Evolutionary conservation across 1,139 yeast genomes (phyloP), one percentile per base, ranked within the genome.

Genomic region (Waltiozyma sp.): DNA sequence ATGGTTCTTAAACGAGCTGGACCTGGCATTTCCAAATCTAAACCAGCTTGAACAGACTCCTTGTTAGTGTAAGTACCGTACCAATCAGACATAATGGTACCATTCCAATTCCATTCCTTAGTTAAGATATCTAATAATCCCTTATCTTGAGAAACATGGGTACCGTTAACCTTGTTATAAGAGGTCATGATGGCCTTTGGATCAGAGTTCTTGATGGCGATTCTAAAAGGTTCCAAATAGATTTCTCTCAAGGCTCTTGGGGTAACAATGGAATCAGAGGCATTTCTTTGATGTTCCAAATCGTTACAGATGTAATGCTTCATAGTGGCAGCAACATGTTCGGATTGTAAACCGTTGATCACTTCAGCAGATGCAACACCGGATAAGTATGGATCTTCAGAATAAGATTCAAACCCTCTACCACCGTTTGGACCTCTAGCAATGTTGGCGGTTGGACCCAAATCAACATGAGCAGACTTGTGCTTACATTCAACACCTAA

Each of bases 11-110:
- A 68, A 41, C 67, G 57, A 26, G 78, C 59, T 9, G 77, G 75
- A 37, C 83, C 83, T 1, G 83, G 84, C 79, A 77, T 76, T 55
- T 77, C 83, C 49, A 77, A 59, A 53, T 75, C 78, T 44, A 76
- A 59, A n/a, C 82, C 82, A 36, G 75, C 75, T 43, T 70, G 68
- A 44, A 77, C 57, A 19, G 77, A 60, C 33, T 65, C 68, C 44
- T 65, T 67, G 35, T 64, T 63, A 26, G 77, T 65, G 53, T 72
- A 75, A n/a, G 71, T 69, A 42, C 83, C 84, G 55, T 57, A 73
- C 84, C 83, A 77, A 58, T 77, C 84, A 26, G 77, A 70, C 77
- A 77, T 75, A 35, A 70, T 60, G 46, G 71, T 59, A 23, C 83
- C 83, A 26, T 70, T 63, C 66, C 70, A 77, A 15, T 62, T 60